Base-by-base conservation (phyloP, 805 yeast species). In the Kregervanrija delftensis region DNA sequence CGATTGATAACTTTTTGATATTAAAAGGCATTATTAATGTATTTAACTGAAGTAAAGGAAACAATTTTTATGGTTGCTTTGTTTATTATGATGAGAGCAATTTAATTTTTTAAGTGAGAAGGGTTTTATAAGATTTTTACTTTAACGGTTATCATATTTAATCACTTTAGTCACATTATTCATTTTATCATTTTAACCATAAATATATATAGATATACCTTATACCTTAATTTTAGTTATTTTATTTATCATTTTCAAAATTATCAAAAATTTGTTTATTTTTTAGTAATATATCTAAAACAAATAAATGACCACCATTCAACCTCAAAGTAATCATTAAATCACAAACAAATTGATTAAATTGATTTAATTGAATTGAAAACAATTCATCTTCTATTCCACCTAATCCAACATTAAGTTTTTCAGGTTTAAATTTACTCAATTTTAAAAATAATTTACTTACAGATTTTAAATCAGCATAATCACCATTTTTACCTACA, bases 221-320 rank as follows among this genome's bases (percentile, higher is more conserved):
- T 33, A 33, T n/a, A 33, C 40, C 31, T 12, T n/a, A 37, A 11
- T 35, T 36, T 39, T n/a, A 39, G 30, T 52, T 50, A 22, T 22
- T 6, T 28, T 55, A 53, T 37, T 49, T 42, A 37, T 49, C 45
- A 41, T 53, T 56, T 43, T 73, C 76, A 47, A 73, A 66, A 16
- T 56, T 56, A 40, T 75, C 76, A 52, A 76, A 76, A 10, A 67
- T 65, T 45, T 60, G 56, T 43, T 74, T 76, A 48, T 74, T 76
- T 41, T 75, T 72, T 15, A 77, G 55, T 36, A 81, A 55, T 1
- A 81, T 66, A 53, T 82, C 88, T 53, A 82, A 69, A 11, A 77
- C 69, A 42, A 74, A 74, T 2, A 81, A 67, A 52, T 78, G 74
- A 1, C 81, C 83, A 13, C 83, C 82, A 52, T 82, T 81, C 32